Conservation (phyloP, 148 eudicot genomes). For the Rhododendron henanense region DNA sequence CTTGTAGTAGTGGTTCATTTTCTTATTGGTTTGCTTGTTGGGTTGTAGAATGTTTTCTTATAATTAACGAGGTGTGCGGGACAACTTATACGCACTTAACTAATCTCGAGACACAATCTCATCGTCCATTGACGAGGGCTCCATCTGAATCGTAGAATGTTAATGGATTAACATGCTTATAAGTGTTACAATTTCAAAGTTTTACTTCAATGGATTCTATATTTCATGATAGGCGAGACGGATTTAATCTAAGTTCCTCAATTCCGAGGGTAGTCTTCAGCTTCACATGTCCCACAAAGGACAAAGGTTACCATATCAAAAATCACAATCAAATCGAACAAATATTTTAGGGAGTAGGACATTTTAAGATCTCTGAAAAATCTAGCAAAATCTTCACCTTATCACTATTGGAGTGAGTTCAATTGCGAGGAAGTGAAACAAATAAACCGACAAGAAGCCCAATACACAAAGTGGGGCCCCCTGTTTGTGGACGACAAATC, state of each 20-base stretch:
- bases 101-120: neutral
- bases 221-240: neutral
- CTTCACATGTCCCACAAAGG: neutral
- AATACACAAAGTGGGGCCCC: too few species aligned
- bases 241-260: neutral
- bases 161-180: neutral
- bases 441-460: neutral
- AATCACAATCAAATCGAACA: neutral
- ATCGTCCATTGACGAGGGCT: neutral
- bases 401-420: neutral
- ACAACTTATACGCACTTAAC: too few species aligned
- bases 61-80: neutral
- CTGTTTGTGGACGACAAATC: too few species aligned
- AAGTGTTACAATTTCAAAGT: neutral
- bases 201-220: neutral
- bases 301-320: neutral
- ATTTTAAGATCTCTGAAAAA: neutral
- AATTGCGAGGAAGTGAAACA: neutral
- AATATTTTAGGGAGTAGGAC: neutral
- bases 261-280: neutral
- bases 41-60: neutral
- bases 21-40: neutral
- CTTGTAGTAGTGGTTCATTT: neutral
- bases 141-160: neutral
- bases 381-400: neutral